phyloP scores from a whole-genome alignment of 176 grass and related monocot genomes.

The Ensete glaucum region DNA sequence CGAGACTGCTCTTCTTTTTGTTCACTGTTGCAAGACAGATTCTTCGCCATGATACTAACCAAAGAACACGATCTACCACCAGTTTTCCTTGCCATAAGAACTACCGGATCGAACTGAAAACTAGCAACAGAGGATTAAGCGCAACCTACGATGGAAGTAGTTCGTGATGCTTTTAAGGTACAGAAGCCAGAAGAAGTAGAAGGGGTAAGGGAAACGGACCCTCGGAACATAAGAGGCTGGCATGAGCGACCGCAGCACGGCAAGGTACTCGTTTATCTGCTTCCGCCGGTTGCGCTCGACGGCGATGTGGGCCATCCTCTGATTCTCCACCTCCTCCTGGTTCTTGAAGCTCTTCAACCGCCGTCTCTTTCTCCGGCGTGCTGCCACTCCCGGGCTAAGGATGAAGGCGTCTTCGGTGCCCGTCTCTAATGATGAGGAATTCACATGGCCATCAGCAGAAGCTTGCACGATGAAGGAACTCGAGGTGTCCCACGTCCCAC shows the following conservation, averaged over 20 bases:
- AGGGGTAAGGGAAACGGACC: constrained; percentile 22
- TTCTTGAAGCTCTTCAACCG: constrained; percentile 52
- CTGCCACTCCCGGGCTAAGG: not conserved
- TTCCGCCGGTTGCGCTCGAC: constrained; percentile 79
- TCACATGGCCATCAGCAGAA: constrained; percentile 11
- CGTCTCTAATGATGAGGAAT: constrained; percentile 7
- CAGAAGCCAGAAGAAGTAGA: not conserved
- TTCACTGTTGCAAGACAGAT: constrained; percentile 2
- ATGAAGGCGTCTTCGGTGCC: constrained; percentile 8
- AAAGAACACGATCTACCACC: not conserved
- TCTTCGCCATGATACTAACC: constrained; percentile 16
- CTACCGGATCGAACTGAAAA: too few species aligned
- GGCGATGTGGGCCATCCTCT: constrained; percentile 87
- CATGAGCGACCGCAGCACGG: constrained; percentile 62
- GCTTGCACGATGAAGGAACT: constrained; percentile 29
- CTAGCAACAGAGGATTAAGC: too few species aligned
- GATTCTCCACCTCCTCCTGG: constrained; percentile 78
- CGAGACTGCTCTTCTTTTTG: constrained; percentile 20
- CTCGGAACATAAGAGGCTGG: constrained; percentile 67
- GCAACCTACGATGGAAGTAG: too few species aligned
- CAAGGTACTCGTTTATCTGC: constrained; percentile 89
- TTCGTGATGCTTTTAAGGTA: too few species aligned
- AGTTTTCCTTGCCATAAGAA: not conserved
- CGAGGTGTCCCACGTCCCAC: constrained; percentile 1
- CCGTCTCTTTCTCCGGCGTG: constrained; percentile 48